phyloP scores from a whole-genome alignment of 345 rosid species.

The Clausena lansium region DNA sequence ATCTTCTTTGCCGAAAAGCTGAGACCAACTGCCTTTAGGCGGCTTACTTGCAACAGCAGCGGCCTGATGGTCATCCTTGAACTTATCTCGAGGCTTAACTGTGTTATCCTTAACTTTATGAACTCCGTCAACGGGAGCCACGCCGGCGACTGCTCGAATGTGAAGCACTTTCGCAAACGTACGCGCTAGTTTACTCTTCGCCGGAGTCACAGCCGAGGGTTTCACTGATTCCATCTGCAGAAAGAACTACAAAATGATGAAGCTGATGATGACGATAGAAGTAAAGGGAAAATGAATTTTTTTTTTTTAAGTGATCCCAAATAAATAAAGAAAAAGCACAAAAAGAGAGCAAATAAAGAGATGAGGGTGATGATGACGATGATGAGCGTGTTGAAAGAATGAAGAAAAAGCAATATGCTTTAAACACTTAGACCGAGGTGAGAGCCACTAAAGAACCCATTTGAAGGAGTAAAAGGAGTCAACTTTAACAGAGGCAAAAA shows the following conservation, averaged over 20 bases:
- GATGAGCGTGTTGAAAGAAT: constrained; percentile 26
- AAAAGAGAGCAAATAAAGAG: constrained; percentile 5
- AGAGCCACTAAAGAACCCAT: constrained; percentile 2
- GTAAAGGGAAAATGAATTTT: background rate
- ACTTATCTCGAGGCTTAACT: constrained; percentile 35
- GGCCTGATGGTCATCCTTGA: constrained; percentile 28
- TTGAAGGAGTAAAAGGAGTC: constrained; percentile 2
- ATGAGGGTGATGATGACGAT: constrained; percentile 10
- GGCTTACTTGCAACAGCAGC: constrained; percentile 9
- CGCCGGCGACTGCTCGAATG: constrained; percentile 48
- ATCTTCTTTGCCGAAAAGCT: constrained; percentile 43
- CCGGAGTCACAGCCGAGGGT: constrained; percentile 47
- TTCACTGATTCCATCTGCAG: constrained; percentile 77
- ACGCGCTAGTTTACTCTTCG: constrained; percentile 64
- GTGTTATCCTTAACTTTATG: constrained; percentile 24
- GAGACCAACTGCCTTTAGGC: constrained; percentile 27
- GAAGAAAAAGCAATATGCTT: constrained; percentile 36
- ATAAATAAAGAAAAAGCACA: background rate
- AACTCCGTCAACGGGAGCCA: constrained; percentile 56
- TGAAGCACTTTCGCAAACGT: constrained; percentile 71
- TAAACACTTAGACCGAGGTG: constrained; percentile 44
- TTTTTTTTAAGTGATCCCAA: background rate
- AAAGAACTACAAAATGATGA: constrained; percentile 15
- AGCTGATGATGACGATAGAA: constrained; percentile 9
- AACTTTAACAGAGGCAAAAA: constrained; percentile 6